Conservation (phyloP, 495 filamentous ascomycete genomes). For the Aspergillus haitiensis region DNA sequence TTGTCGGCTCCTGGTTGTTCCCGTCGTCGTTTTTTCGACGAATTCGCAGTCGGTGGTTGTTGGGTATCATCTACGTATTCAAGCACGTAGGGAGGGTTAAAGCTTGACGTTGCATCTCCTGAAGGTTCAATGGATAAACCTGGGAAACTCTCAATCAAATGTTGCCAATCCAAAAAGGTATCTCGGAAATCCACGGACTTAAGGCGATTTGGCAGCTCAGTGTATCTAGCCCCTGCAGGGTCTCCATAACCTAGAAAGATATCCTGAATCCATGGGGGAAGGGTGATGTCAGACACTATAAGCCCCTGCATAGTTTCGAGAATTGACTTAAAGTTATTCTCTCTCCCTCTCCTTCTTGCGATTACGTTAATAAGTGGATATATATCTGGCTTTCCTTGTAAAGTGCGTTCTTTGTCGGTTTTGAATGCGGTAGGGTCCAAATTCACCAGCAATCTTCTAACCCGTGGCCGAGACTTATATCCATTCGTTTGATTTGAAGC, state of each 20-base stretch:
- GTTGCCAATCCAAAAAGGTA: slow-evolving; percentile 93
- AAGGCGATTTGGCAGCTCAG: slow-evolving; percentile 74
- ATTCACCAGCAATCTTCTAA: slow-evolving; percentile 73
- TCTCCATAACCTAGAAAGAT: slow-evolving; percentile 97
- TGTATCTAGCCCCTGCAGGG: slow-evolving; percentile 82
- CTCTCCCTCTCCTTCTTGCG: slow-evolving; percentile 77
- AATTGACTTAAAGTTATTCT: slow-evolving; percentile 97
- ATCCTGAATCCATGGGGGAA: slow-evolving; percentile 92
- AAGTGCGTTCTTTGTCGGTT: slow-evolving; percentile 65
- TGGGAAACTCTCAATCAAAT: slow-evolving; percentile 83
- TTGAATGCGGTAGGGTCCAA: slow-evolving; percentile 80
- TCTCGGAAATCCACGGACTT: slow-evolving; percentile 84
- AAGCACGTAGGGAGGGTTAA: slow-evolving; percentile 84
- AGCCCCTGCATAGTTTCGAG: slow-evolving; percentile 88
- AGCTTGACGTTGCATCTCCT: slow-evolving; percentile 67
- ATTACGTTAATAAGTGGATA: slow-evolving; percentile 88
- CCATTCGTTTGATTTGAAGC: slow-evolving; percentile 52
- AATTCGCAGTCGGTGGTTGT: slow-evolving; percentile 47
- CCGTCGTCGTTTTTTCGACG: slow-evolving; percentile 78
- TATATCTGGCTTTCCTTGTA: slow-evolving; percentile 67
- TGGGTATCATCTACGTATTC: slow-evolving; percentile 55
- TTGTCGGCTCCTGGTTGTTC: slow-evolving; percentile 66
- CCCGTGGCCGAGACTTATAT: slow-evolving; percentile 51
- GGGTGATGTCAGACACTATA: slow-evolving; percentile 77
- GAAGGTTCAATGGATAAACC: slow-evolving; percentile 79